These are phyloP conservation scores for Apiotrichum brassicae DNA, from an alignment of 1,284 basidiomycete species.

Conservation along the genomic window DNA sequence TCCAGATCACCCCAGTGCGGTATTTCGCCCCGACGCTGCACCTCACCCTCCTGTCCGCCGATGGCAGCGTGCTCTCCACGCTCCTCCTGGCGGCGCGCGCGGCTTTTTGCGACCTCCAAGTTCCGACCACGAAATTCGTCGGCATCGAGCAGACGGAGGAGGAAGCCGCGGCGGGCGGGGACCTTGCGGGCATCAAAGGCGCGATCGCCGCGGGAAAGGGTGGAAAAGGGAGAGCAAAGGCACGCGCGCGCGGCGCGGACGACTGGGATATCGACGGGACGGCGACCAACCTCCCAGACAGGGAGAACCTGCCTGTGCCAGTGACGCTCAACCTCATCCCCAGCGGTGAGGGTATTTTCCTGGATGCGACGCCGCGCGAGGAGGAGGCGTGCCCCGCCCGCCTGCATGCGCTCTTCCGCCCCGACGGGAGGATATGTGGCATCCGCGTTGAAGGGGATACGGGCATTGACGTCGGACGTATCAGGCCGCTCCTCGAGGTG, in stretches of 20 bases:
- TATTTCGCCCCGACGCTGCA: conserved; percentile 36
- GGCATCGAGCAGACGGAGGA: conserved; percentile 30
- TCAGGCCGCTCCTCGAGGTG: conserved; percentile 29
- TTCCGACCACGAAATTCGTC: conserved; percentile 40
- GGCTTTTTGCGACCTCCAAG: conserved; percentile 37
- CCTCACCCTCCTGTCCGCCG: conserved; percentile 26
- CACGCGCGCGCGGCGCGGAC: conserved; percentile 33
- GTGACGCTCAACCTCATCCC: conserved; percentile 43
- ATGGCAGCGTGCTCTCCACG: conserved; percentile 28
- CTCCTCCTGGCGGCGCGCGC: conserved; percentile 38
- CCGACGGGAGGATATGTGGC: conserved; percentile 36
- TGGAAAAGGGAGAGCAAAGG: conserved; percentile 2
- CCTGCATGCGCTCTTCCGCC: conserved; percentile 37
- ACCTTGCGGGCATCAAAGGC: conserved; percentile 41
- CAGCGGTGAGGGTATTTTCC: conserved; percentile 25
- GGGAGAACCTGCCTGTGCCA: conserved; percentile 39
- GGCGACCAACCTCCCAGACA: conserved; percentile 18
- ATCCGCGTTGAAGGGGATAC: conserved; percentile 40
- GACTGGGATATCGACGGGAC: conserved; percentile 46
- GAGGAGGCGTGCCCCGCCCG: conserved; percentile 42
- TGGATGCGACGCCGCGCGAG: conserved; percentile 43
- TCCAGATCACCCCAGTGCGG: conserved; percentile 26
- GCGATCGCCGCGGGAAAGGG: conserved; percentile 34
- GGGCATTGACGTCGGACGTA: conserved; percentile 25
- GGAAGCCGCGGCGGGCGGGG: conserved; percentile 10